Evolutionary conservation across 495 filamentous ascomycete genomes (phyloP), one percentile per base, ranked within the genome.

Genomic region (Hypoxylon trugodes): DNA sequence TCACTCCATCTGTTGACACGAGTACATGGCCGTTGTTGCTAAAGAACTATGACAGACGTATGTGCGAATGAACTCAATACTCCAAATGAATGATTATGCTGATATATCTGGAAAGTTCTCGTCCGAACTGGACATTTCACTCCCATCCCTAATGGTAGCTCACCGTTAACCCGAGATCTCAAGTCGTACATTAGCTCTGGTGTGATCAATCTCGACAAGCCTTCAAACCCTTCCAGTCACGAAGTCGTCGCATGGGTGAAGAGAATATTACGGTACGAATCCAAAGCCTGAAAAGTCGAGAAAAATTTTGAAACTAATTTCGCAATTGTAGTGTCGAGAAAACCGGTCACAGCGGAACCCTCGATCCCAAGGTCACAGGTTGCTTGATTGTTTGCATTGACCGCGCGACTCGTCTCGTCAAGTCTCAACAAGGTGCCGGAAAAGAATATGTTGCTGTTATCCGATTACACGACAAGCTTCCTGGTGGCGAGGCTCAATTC

Each of bases 221-320:
- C 95, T 28, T 92, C 93, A 12, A 98, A 98, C 81, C 95, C 95
- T 15, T 96, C 92, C 54, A 95, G 90, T 69, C 95, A 98, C 81
- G 95, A 98, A 77, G 96, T 98, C 36, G 95, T 98, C 68, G 92
- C 95, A 51, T 98, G 95, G 96, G 88, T 97, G 58, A 98, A 98
- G 87, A 86, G 93, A 53, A 97, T 98, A 65, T 81, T 98, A 40
- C 89, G 91, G 91, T 96, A 85, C 21, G 61, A 25, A 1, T 32
- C 12, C 18, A 55, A 24, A 15, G 41, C 42, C 53, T 37, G 1
- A 3, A 19, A 6, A 32, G 19, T 15, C 1, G 12, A 30, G 16
- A 18, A 48, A 32, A 13, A 32, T 3, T n/a, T 25, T 3, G 13
- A 50, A 41, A 64, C 73, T 77, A 38, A 76, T 45, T 21, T 32